Conservation (phyloP, 495 filamentous ascomycete species). For the Podospora sp. region DNA sequence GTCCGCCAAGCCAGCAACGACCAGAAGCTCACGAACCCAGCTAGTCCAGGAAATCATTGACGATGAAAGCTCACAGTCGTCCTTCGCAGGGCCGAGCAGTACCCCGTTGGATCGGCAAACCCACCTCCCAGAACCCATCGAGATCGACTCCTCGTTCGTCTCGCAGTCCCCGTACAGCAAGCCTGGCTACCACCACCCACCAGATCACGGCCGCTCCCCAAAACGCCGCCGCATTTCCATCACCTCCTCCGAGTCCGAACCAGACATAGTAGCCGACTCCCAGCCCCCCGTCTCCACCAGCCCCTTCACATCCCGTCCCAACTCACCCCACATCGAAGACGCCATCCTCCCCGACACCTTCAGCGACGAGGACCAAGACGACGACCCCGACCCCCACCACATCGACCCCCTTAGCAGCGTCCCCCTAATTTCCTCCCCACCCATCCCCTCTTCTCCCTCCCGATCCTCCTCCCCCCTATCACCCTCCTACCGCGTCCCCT, state of each 20-base stretch:
- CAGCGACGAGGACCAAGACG: background rate
- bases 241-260: conserved; percentile 10
- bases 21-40: conserved; percentile 10
- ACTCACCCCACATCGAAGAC: background rate
- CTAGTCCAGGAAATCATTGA: conserved; percentile 36
- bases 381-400: background rate
- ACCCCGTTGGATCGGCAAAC: background rate
- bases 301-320: background rate
- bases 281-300: background rate
- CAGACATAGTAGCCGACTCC: background rate
- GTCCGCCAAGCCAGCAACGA: conserved; percentile 21
- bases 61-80: conserved; percentile 27
- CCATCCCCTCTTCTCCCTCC: conserved; percentile 2
- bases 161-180: conserved; percentile 24
- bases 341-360: background rate
- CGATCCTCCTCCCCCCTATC: background rate
- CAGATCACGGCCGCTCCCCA: conserved; percentile 22
- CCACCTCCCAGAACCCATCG: conserved; percentile 38
- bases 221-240: conserved; percentile 37
- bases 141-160: conserved; percentile 34
- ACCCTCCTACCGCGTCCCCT: background rate
- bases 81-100: conserved; percentile 14
- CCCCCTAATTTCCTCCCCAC: background rate
- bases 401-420: background rate
- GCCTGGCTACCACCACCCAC: background rate